Percentiles rank a stretch among this genome's conserved stretches.
These are phyloP conservation scores for Piloderma croceum DNA, from an alignment of 768 basidiomycete species.

Conservation along the genomic window DNA sequence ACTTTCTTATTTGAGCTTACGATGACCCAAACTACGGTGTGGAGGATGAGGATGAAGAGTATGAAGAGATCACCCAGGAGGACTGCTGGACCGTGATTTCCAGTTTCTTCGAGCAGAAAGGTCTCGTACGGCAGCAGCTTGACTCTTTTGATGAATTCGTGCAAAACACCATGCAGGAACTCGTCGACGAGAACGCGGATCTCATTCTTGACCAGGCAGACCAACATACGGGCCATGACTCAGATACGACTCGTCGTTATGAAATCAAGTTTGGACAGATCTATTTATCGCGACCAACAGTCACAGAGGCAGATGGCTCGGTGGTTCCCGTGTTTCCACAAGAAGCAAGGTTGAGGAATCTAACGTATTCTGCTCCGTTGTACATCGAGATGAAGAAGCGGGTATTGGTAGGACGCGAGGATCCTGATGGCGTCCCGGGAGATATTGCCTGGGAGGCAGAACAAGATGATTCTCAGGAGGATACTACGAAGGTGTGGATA, in stretches of 20 bases:
- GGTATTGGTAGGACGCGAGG: slow-evolving; percentile 73
- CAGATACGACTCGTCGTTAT: slow-evolving; percentile 82
- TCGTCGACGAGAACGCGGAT: slow-evolving; percentile 95
- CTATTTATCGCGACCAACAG: slow-evolving; percentile 90
- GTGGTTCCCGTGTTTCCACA: slow-evolving; percentile 94
- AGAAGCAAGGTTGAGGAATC: slow-evolving; percentile 88
- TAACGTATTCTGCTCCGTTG: slow-evolving; percentile 93
- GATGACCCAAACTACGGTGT: slow-evolving; percentile 55
- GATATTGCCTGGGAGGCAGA: slow-evolving; percentile 75
- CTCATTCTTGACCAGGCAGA: slow-evolving; percentile 94
- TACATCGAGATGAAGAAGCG: slow-evolving; percentile 95
- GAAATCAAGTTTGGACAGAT: slow-evolving; percentile 98
- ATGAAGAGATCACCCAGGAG: slow-evolving; percentile 83
- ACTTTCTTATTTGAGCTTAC: slow-evolving; percentile 40
- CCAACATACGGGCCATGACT: slow-evolving; percentile 87
- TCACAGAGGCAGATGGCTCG: slow-evolving; percentile 93
- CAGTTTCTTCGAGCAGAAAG: slow-evolving; percentile 95
- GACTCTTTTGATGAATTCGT: slow-evolving; percentile 99
- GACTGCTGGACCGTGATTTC: slow-evolving; percentile 96
- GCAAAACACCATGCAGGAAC: slow-evolving; percentile 98
- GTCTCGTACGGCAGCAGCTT: slow-evolving; percentile 94
- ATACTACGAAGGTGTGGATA: slow-evolving; percentile 85
- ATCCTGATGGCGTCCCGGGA: slow-evolving; percentile 74
- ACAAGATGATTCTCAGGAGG: slow-evolving; percentile 55
- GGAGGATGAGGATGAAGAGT: slow-evolving; percentile 41